Base-by-base conservation (phyloP, 2,329 filamentous ascomycete genomes). In the Aspergillus sclerotialis region DNA sequence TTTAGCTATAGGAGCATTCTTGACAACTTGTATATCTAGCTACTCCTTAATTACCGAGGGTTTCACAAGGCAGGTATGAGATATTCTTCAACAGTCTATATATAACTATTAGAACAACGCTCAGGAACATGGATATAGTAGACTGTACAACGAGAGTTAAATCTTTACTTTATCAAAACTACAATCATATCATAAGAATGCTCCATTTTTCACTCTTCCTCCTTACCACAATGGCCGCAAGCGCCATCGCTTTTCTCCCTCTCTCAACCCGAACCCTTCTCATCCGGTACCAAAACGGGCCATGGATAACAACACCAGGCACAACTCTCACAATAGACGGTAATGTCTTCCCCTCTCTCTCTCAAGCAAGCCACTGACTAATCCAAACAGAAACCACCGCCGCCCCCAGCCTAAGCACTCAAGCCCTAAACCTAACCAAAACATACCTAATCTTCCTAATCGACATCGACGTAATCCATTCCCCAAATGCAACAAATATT, bases 391-490 rank as follows among this genome's bases (percentile, higher is more conserved):
- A 41, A 5, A 43, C 45, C 0, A 32, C 21, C 5, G 14, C 25
- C 3, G 12, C 43, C 2, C 52, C 49, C 1, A 40, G 43, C 14
- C 49, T 55, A 9, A 43, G 46, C 26, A 37, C 32, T 3, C 4
- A 9, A 1, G 36, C 32, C 5, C 39, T 53, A 1, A 4, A 32
- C 11, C 38, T 30, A 18, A 23, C 37, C 3, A 8, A 18, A 9
- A 40, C 34, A 4, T 55, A 54, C 14, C 33, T 49, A 1, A n/a
- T 52, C 4, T 23, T 55, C n/a, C 43, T 50, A 19, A 33, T 54
- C 21, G 53, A 55, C 24, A 36, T 48, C 1, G 51, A 55, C 28
- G 53, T 44, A 2, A 13, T 50, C 14, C 28, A 48, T 2, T 11
- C 30, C 19, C 37, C 37, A 9, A 40, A 28, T 10, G 36, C 36